phyloP scores from a whole-genome alignment of 768 basidiomycete species.

The Tricholoma flavovirens region DNA sequence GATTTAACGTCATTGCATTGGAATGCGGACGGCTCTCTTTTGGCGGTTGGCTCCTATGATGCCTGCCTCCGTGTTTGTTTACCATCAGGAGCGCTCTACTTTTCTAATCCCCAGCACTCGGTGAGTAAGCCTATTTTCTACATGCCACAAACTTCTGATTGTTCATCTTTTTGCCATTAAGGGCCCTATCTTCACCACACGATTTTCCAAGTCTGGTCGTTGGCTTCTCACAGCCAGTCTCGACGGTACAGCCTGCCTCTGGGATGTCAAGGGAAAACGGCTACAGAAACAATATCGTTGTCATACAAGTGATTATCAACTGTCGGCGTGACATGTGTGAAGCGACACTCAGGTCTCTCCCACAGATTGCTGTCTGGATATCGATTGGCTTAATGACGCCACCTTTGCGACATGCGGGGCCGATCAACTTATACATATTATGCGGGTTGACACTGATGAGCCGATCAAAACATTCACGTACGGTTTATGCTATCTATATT shows the following conservation, averaged over 20 bases:
- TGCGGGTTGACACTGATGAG: conserved; percentile 44
- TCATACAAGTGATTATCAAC: conserved; percentile 50
- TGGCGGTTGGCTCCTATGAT: conserved; percentile 79
- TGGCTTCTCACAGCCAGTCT: conserved; percentile 75
- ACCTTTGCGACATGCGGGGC: conserved; percentile 73
- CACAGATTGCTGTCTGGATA: conserved; percentile 72
- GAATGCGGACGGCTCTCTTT: conserved; percentile 65
- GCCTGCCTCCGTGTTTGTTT: conserved; percentile 63
- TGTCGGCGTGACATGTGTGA: conserved; percentile 2
- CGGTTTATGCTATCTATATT: conserved; percentile 19
- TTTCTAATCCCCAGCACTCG: conserved; percentile 59
- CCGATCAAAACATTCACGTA: conserved; percentile 62
- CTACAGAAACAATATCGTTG: conserved; percentile 57
- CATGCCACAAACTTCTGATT: conserved; percentile 14
- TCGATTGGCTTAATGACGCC: conserved; percentile 71
- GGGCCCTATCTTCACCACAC: conserved; percentile 77
- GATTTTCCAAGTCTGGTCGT: conserved; percentile 68
- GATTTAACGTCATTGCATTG: conserved; percentile 78
- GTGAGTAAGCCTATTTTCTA: conserved; percentile 32
- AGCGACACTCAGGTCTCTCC: not conserved
- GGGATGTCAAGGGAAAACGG: conserved; percentile 62
- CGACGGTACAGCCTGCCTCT: conserved; percentile 72
- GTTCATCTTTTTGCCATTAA: conserved; percentile 32
- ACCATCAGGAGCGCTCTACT: conserved; percentile 54
- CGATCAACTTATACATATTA: conserved; percentile 57